Evolutionary conservation across 1,284 basidiomycete genomes (phyloP), one percentile per base, ranked within the genome.

Genomic region (Psilocybe mexicana): DNA sequence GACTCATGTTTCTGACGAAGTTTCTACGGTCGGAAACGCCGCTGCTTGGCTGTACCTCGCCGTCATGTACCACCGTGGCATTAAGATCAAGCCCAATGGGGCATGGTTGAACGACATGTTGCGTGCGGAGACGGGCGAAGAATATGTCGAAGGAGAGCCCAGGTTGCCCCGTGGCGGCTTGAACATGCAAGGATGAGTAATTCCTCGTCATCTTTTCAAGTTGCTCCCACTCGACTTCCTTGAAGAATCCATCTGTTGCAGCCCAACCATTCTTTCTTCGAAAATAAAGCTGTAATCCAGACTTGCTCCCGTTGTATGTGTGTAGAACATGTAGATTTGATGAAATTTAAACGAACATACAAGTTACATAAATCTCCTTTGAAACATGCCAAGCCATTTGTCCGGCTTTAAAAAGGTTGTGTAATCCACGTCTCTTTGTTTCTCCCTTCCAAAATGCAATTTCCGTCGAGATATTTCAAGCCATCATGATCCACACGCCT

Each of bases 11-110:
- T 87, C 85, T 46, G 90, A 92, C 69, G 90, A 92, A 72, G 90
- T 92, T 44, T 76, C 85, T 62, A 92, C 90, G 2, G 87, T 92
- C 49, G 90, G 90, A 25, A 92, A 92, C 67, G 83, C 88, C 28
- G 86, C 87, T 47, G 84, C 87, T 38, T 92, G 90, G 90, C 71
- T 92, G 73, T 92, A 92, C 72, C 80, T 92, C 51, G 90, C 89
- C 14, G 87, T 88, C 52, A 89, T 90, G 84, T 88, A 86, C 72
- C 76, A 69, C 56, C 86, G 89, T 61, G 88, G 87, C 4, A 78
- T 84, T 70, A 90, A 87, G 78, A 76, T 92, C 60, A 78, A 85
- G 74, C 90, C 90, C 23, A 83, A 87, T 28, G 90, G 90, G 42
- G 85, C 85, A 53, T 92, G 90, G 90, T 70, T 92, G 69, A 92